phyloP scores from a whole-genome alignment of 2,329 filamentous ascomycete species.

The Talaromyces sp. region DNA sequence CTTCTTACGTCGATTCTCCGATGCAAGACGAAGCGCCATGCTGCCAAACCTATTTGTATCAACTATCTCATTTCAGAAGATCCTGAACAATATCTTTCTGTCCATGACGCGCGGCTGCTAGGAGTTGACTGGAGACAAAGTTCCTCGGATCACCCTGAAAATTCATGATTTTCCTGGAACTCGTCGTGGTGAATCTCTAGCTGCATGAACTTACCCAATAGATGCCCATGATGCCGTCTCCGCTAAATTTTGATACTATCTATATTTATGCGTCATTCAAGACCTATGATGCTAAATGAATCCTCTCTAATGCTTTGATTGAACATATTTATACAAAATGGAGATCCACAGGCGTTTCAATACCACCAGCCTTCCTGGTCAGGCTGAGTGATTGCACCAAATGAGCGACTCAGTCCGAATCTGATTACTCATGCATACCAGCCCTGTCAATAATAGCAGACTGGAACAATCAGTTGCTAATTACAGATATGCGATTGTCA shows the following conservation, averaged over 20 bases:
- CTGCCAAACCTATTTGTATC: background rate
- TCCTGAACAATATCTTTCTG: background rate
- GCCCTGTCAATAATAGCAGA: background rate
- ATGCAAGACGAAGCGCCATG: too few relatives aligned
- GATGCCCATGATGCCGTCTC: background rate
- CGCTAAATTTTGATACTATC: background rate
- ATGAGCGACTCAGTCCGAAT: background rate
- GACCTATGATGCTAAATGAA: too few relatives aligned
- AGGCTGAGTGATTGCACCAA: background rate
- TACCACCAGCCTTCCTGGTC: background rate
- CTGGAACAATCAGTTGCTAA: background rate
- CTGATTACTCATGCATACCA: background rate
- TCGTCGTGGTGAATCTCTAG: too few relatives aligned
- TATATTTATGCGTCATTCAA: too few relatives aligned
- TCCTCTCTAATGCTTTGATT: too few relatives aligned
- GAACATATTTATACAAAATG: background rate
- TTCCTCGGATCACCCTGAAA: too few relatives aligned
- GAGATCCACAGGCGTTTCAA: too few relatives aligned
- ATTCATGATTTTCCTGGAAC: too few relatives aligned
- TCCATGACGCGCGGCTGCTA: background rate
- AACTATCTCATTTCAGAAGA: background rate
- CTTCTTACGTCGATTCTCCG: too few relatives aligned
- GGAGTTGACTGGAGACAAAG: too few relatives aligned
- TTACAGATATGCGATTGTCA: background rate
- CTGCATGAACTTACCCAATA: too few relatives aligned